Percentiles rank a stretch among this genome's conserved stretches.
Evolutionary conservation across 352 stramenopile species (phyloP).

Genomic region (Pythium phragmitis): DNA sequence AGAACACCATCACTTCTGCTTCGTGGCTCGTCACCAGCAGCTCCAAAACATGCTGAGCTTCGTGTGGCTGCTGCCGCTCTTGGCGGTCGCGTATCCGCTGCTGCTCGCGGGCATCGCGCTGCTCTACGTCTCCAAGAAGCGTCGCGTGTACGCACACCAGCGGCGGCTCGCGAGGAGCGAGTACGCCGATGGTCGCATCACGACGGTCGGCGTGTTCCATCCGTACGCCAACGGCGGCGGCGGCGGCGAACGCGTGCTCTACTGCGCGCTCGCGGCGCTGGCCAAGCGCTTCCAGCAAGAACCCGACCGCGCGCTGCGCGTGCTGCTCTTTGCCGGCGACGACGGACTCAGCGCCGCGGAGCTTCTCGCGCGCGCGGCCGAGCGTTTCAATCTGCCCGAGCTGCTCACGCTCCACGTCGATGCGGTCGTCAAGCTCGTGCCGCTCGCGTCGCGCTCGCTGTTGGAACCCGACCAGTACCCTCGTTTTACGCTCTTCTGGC

Average conservation of each 20-base stretch:
- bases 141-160: conserved; percentile 40
- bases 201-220: conserved; percentile 92
- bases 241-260: conserved; percentile 98
- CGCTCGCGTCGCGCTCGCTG: conserved; percentile 58
- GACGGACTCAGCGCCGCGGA: conserved; percentile 54
- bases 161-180: conserved; percentile 30
- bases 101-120: conserved; percentile 22
- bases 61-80: conserved; percentile 29
- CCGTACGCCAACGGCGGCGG: conserved; percentile 94
- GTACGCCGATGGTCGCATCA: conserved; percentile 20
- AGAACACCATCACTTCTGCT: not conserved
- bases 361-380: conserved; percentile 73
- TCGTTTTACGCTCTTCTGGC: conserved; percentile 94
- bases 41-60: conserved; percentile 21
- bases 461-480: conserved; percentile 82
- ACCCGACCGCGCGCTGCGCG: conserved; percentile 28
- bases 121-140: conserved; percentile 39
- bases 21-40: conserved; percentile 2
- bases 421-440: conserved; percentile 66
- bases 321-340: conserved; percentile 81
- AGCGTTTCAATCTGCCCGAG: conserved; percentile 88
- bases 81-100: conserved; percentile 30
- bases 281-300: conserved; percentile 35
- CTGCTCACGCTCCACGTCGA: conserved; percentile 51
- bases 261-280: conserved; percentile 93